phyloP scores from a whole-genome alignment of 2,329 filamentous ascomycete species.

The Pestalotiopsis sp. region DNA sequence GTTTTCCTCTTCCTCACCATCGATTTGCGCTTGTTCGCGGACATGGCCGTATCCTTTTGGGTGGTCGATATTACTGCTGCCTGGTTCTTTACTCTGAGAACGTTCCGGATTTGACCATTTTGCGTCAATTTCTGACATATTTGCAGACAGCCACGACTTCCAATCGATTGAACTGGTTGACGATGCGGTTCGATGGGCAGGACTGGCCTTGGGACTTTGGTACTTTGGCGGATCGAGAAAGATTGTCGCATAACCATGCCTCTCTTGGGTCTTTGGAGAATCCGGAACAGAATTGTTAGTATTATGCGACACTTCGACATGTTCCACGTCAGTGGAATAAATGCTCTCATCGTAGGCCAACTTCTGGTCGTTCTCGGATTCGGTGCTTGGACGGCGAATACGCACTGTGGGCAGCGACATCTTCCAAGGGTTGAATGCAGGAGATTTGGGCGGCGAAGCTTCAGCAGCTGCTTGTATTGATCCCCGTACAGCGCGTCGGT shows the following conservation, averaged over 20 bases:
- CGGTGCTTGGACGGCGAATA: conserved; percentile 40
- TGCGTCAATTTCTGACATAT: conserved; percentile 49
- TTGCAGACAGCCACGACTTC: conserved; percentile 56
- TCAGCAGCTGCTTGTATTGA: conserved; percentile 42
- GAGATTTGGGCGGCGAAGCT: conserved; percentile 21
- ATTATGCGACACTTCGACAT: conserved; percentile 8
- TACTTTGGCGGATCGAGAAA: conserved; percentile 35
- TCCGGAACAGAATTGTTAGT: conserved; percentile 16
- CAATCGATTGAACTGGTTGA: conserved; percentile 46
- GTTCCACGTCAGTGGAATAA: conserved; percentile 42
- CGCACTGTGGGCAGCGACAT: conserved; percentile 43
- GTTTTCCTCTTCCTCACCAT: conserved; percentile 35
- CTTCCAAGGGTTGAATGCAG: conserved; percentile 38
- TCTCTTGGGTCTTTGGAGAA: conserved; percentile 19
- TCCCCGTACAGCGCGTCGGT: conserved; percentile 51
- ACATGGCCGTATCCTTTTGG: conserved; percentile 39
- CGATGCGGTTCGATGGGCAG: conserved; percentile 29
- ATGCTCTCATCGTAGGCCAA: conserved; percentile 48
- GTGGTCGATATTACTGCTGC: conserved; percentile 21
- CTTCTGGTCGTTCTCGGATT: conserved; percentile 40
- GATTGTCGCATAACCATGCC: conserved; percentile 34
- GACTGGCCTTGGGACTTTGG: conserved; percentile 19
- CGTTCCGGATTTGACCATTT: conserved; percentile 16
- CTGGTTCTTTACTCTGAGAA: conserved; percentile 12
- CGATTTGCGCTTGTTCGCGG: conserved; percentile 52